Base-by-base conservation (phyloP, 108 stramenopile species). In the Fragilaria crotonensis region DNA sequence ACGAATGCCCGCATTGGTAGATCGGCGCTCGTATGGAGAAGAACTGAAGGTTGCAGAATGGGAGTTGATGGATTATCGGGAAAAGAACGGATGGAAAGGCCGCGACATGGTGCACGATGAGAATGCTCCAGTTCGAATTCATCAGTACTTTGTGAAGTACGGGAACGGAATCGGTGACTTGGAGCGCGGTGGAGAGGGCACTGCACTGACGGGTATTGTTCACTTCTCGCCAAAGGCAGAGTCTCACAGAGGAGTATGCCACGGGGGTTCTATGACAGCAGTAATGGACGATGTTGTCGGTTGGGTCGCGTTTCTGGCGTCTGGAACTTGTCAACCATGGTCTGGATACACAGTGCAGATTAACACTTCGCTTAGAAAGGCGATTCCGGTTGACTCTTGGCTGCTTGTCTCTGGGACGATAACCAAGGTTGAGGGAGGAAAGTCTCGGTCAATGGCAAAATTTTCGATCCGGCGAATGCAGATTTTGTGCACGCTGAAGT, bases 231-330 rank as follows among this genome's bases (percentile, higher is more conserved):
- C 26, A 25, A 36, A 48, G 19, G 82, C 86, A n/a, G 92, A 93
- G 60, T 77, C 74, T n/a, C 92, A 93, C 59, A 52, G 53, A 31
- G 88, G 88, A n/a, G 72, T 57, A 36, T 93, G 88, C 59, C 92
- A 93, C 58, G 92, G 92, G 21, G 92, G 92, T 7, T 68, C 71
- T 52, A 87, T 90, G 85, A 81, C 77, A 5, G 57, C 70, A 32
- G 30, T 82, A 9, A 77, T 93, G 80, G 92, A 93, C 59, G 92
- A 93, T 77, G 70, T 83, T 30, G 71, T 87, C 60, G 92, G 92
- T 25, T 87, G 85, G 85, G 63, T 71, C n/a, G 84, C 79, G 0
- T 93, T 93, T 70, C 57, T 75, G 50, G 76, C 57, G 0, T 81
- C 75, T n/a, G 88, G 85, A 21, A 30, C 44, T 36, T 86, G 81